Percentiles rank a stretch among this genome's conserved stretches.
Conservation (phyloP, 768 basidiomycete species). For the Xerocomellus intermedius region DNA sequence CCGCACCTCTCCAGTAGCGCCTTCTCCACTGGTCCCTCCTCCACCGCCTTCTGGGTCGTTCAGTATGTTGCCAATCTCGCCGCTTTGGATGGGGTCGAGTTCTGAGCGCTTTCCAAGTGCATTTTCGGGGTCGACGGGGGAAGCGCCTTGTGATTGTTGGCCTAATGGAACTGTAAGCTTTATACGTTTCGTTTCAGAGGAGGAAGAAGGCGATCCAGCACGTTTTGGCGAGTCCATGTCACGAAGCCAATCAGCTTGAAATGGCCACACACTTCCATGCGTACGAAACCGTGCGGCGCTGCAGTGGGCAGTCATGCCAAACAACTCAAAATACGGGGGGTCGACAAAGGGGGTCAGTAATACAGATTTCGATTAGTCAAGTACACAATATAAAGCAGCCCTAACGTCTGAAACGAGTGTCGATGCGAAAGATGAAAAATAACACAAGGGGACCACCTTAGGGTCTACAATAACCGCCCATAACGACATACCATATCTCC, state of each 20-base stretch:
- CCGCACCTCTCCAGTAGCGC: constrained; percentile 33
- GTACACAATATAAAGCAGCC: neutral
- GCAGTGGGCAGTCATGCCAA: constrained; percentile 6
- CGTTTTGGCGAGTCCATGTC: constrained; percentile 67
- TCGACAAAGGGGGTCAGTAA: constrained; percentile 5
- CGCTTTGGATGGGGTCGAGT: constrained; percentile 77
- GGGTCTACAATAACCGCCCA: neutral
- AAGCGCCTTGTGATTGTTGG: constrained; percentile 60
- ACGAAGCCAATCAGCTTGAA: constrained; percentile 25
- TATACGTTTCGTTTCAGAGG: constrained; percentile 57
- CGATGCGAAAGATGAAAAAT: neutral
- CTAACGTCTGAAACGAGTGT: neutral
- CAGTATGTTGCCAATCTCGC: constrained; percentile 76
- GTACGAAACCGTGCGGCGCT: constrained; percentile 7
- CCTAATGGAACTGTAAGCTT: constrained; percentile 48
- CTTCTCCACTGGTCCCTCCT: constrained; percentile 13
- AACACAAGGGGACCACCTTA: neutral
- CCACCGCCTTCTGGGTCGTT: constrained; percentile 31
- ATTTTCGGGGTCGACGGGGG: constrained; percentile 73
- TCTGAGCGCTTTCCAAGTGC: constrained; percentile 87
- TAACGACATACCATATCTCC: neutral
- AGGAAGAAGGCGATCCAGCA: constrained; percentile 54
- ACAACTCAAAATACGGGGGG: constrained; percentile 23
- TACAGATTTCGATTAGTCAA: neutral
- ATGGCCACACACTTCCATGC: constrained; percentile 17